Evolutionary conservation across 805 yeast species (phyloP).

Genomic region (Wickerhamiella nectarea): DNA sequence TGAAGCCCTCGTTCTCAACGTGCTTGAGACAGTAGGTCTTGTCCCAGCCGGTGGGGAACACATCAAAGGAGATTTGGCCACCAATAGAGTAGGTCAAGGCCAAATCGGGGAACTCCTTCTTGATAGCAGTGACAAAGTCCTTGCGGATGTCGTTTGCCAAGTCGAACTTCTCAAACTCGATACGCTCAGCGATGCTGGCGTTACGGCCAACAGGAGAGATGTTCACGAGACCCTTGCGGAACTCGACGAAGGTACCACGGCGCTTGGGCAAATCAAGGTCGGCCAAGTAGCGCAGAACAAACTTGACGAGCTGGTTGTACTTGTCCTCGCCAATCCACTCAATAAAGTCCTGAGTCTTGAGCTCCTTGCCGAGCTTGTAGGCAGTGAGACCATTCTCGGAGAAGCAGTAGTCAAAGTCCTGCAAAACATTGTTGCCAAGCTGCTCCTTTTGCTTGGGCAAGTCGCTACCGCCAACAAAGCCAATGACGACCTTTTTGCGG

Average conservation of each 20-base stretch:
- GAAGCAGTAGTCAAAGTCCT: conserved; percentile 88
- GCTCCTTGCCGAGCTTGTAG: conserved; percentile 74
- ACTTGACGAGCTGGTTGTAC: conserved; percentile 79
- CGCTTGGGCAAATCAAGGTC: conserved; percentile 85
- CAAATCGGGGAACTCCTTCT: conserved; percentile 66
- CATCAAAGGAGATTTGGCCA: conserved; percentile 98
- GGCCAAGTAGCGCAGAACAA: conserved; percentile 71
- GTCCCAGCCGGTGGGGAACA: conserved; percentile 99
- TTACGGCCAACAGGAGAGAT: conserved; percentile 98
- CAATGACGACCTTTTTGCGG: conserved; percentile 86
- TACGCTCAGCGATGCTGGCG: conserved; percentile 87
- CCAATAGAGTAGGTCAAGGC: conserved; percentile 94
- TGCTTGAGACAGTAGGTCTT: conserved; percentile 96
- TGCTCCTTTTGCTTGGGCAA: conserved; percentile 91
- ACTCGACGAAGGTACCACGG: conserved; percentile 97
- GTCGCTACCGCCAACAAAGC: conserved; percentile 97
- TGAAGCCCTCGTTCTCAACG: conserved; percentile 72
- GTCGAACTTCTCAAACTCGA: conserved; percentile 80
- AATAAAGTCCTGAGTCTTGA: conserved; percentile 89
- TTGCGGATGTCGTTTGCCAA: conserved; percentile 68
- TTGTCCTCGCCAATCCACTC: conserved; percentile 90
- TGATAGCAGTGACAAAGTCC: conserved; percentile 71
- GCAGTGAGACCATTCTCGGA: conserved; percentile 98
- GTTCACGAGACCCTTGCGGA: conserved; percentile 98
- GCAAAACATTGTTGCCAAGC: conserved; percentile 63